Percentiles rank a stretch among this genome's conserved stretches.
Conservation (phyloP, 2,329 filamentous ascomycete species). For the Venturia aucupariae region DNA sequence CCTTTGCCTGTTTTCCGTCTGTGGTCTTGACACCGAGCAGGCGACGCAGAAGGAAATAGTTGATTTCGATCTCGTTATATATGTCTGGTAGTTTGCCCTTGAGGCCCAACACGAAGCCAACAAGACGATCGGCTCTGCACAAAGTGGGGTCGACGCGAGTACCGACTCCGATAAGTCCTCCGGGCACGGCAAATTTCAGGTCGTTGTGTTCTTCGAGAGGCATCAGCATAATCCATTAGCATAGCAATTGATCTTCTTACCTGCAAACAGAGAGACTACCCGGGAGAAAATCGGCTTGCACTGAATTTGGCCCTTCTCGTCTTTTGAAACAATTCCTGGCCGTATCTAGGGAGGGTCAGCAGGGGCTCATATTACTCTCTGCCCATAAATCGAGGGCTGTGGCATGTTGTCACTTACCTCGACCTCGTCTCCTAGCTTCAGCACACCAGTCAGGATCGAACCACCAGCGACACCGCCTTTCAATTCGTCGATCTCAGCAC, state of each 20-base stretch:
- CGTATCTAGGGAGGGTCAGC: slow-evolving; percentile 63
- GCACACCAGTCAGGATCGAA: slow-evolving; percentile 87
- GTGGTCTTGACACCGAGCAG: slow-evolving; percentile 90
- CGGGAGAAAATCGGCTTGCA: slow-evolving; percentile 96
- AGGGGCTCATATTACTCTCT: too few relatives aligned
- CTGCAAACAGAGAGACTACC: slow-evolving; percentile 78
- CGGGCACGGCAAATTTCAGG: slow-evolving; percentile 83
- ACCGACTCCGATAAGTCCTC: slow-evolving; percentile 57
- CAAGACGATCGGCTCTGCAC: slow-evolving; percentile 96
- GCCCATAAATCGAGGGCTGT: too few relatives aligned
- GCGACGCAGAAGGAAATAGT: slow-evolving; percentile 95
- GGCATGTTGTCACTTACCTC: too few relatives aligned
- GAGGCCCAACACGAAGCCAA: slow-evolving; percentile 93
- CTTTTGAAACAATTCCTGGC: slow-evolving; percentile 94
- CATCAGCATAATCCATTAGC: too few relatives aligned
- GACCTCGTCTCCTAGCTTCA: slow-evolving; percentile 86
- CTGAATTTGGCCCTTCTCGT: slow-evolving; percentile 86
- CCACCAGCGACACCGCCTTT: slow-evolving; percentile 99
- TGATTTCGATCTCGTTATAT: slow-evolving; percentile 97
- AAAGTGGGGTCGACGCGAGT: slow-evolving; percentile 95
- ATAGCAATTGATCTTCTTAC: too few relatives aligned
- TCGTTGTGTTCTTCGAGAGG: too few relatives aligned
- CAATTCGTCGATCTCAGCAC: slow-evolving; percentile 94
- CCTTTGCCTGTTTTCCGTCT: slow-evolving; percentile 98
- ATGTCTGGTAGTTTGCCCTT: slow-evolving; percentile 91